Evolutionary conservation across 2,329 filamentous ascomycete species (phyloP).

Genomic region (Zelopaecilomyces penicillatus): DNA sequence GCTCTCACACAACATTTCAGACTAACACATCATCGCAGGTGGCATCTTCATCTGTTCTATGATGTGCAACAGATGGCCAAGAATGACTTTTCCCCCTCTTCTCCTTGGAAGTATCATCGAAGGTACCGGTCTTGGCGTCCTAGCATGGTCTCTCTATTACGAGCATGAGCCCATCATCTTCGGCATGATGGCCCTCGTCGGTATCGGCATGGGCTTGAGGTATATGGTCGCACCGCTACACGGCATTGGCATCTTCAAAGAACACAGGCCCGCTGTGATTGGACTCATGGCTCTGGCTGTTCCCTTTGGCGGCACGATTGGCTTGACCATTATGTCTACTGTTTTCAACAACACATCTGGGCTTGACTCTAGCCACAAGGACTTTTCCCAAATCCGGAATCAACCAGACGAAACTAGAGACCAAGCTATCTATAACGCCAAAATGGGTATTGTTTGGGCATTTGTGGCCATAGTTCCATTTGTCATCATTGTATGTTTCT

Average conservation of each 20-base stretch:
- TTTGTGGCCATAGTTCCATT: constrained; percentile 55
- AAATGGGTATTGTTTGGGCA: constrained; percentile 55
- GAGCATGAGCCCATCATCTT: constrained; percentile 45
- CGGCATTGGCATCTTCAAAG: constrained; percentile 52
- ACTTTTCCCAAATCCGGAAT: constrained; percentile 17
- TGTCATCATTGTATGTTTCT: constrained; percentile 30
- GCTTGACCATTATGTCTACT: constrained; percentile 58
- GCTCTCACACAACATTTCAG: neutral
- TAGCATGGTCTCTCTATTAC: constrained; percentile 47
- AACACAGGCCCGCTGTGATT: constrained; percentile 48
- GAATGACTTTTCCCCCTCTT: constrained; percentile 53
- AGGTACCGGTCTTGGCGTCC: constrained; percentile 47
- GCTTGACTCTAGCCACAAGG: constrained; percentile 14
- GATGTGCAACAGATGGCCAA: constrained; percentile 51
- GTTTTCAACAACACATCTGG: constrained; percentile 55
- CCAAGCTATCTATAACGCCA: constrained; percentile 18
- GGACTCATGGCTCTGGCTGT: constrained; percentile 51
- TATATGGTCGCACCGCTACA: constrained; percentile 58
- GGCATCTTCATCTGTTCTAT: constrained; percentile 52
- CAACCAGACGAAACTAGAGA: constrained; percentile 7
- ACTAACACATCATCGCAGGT: constrained; percentile 14
- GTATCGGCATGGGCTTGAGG: constrained; percentile 54
- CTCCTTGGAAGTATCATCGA: constrained; percentile 48
- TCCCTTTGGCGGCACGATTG: constrained; percentile 57
- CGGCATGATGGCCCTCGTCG: constrained; percentile 58